Percentiles rank a stretch among this genome's conserved stretches.
Evolutionary conservation across 2,329 filamentous ascomycete genomes (phyloP).

Genomic region (Exserohilum rostratum): DNA sequence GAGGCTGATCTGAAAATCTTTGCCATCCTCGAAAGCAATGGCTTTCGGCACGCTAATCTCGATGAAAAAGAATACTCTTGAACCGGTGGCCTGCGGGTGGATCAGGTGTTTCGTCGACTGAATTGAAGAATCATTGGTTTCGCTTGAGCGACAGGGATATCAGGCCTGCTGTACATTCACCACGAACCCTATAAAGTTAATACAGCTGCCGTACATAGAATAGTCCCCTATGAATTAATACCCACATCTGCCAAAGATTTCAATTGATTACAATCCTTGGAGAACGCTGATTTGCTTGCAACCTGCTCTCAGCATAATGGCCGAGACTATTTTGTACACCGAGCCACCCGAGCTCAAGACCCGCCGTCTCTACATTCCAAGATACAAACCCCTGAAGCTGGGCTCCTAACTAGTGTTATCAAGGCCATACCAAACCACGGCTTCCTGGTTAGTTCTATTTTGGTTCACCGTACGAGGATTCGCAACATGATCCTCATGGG

Average conservation of each 20-base stretch:
- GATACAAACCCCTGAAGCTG: neutral
- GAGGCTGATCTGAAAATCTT: neutral
- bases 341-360: neutral
- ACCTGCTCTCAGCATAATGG: neutral
- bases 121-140: neutral
- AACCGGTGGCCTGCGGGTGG: neutral
- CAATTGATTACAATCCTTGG: neutral
- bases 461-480: conserved; percentile 39
- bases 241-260: neutral
- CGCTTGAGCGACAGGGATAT: neutral
- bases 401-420: neutral
- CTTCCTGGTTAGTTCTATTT: neutral
- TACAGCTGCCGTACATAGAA: neutral
- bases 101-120: neutral
- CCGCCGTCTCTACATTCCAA: neutral
- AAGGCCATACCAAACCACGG: neutral
- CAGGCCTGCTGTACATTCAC: neutral
- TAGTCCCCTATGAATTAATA: neutral
- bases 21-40: neutral
- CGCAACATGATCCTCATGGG: conserved; percentile 53
- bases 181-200: neutral
- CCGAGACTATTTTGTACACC: neutral
- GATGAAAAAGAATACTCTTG: neutral
- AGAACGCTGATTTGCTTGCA: neutral
- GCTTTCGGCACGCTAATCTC: neutral